These are phyloP conservation scores for Candida sithepensis DNA, from an alignment of 805 yeast species.

Conservation along the genomic window DNA sequence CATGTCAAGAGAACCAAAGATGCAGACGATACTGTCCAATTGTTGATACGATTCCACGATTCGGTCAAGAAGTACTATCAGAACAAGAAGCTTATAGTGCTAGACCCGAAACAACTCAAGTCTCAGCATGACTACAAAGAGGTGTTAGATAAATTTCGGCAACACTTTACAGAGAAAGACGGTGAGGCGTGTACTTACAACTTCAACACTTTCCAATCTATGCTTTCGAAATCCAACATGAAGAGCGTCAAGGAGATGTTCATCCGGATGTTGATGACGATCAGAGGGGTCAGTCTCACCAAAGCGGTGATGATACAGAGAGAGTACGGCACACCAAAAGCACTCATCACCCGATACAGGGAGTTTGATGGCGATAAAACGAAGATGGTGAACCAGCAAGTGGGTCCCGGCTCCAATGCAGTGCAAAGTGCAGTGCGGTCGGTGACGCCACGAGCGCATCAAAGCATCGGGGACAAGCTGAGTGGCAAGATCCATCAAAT, in stretches of 20 bases:
- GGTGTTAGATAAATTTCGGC: constrained; percentile 40
- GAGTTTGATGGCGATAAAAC: constrained; percentile 28
- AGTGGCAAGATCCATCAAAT: constrained; percentile 51
- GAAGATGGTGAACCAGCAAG: constrained; percentile 32
- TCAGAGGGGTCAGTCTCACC: constrained; percentile 78
- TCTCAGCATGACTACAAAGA: constrained; percentile 48
- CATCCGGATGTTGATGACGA: constrained; percentile 70
- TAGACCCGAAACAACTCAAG: constrained; percentile 47
- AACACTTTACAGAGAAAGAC: constrained; percentile 6
- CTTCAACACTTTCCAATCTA: constrained; percentile 56
- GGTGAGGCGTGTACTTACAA: constrained; percentile 41
- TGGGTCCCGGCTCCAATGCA: constrained; percentile 29
- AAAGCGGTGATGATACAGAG: constrained; percentile 78
- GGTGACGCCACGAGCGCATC: constrained; percentile 18
- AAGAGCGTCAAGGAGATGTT: constrained; percentile 74
- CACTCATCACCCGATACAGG: constrained; percentile 48
- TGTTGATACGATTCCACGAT: constrained; percentile 47
- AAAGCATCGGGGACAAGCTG: constrained; percentile 47
- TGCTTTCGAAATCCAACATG: constrained; percentile 66
- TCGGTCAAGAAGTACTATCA: constrained; percentile 39
- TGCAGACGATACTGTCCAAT: constrained; percentile 70
- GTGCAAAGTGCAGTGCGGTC: no score
- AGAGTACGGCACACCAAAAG: constrained; percentile 64
- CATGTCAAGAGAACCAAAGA: constrained; percentile 64
- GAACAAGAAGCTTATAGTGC: constrained; percentile 40